phyloP scores from a whole-genome alignment of 495 filamentous ascomycete species.

The Penicillium cosmopolitanum region DNA sequence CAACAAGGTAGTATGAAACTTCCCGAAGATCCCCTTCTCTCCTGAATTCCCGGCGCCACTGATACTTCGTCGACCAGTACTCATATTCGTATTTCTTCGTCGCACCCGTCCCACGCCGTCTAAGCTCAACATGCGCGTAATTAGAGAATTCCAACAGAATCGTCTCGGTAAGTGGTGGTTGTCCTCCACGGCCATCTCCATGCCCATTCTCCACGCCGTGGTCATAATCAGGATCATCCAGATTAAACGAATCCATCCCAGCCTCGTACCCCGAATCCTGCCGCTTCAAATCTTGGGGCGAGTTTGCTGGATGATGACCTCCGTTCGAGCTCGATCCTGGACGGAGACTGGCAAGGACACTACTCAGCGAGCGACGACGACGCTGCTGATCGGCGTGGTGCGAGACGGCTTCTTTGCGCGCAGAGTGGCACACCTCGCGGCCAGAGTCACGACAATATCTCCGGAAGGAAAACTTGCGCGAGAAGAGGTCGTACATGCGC shows the following conservation, averaged over 20 bases:
- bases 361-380: slow-evolving; percentile 70
- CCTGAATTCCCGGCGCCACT: slow-evolving; percentile 76
- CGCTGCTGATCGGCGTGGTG: slow-evolving; percentile 48
- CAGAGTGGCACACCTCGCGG: slow-evolving; percentile 88
- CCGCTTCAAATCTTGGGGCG: slow-evolving; percentile 27
- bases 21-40: slow-evolving; percentile 62
- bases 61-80: slow-evolving; percentile 87
- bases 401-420: slow-evolving; percentile 66
- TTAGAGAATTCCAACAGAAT: slow-evolving; percentile 95
- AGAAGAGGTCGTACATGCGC: slow-evolving; percentile 89
- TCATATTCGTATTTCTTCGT: slow-evolving; percentile 86
- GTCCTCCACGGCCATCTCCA: slow-evolving; percentile 26
- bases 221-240: neutral
- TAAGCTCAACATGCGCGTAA: slow-evolving; percentile 90
- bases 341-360: slow-evolving; percentile 69
- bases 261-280: slow-evolving; percentile 66
- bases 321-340: slow-evolving; percentile 50
- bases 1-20: slow-evolving; percentile 77
- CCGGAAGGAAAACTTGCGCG: slow-evolving; percentile 85
- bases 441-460: slow-evolving; percentile 93
- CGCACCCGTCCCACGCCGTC: slow-evolving; percentile 64
- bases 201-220: slow-evolving; percentile 18
- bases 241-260: slow-evolving; percentile 39
- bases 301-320: neutral
- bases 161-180: slow-evolving; percentile 60